Conservation (phyloP, 352 stramenopile species). For the Peronospora belbahrii region DNA sequence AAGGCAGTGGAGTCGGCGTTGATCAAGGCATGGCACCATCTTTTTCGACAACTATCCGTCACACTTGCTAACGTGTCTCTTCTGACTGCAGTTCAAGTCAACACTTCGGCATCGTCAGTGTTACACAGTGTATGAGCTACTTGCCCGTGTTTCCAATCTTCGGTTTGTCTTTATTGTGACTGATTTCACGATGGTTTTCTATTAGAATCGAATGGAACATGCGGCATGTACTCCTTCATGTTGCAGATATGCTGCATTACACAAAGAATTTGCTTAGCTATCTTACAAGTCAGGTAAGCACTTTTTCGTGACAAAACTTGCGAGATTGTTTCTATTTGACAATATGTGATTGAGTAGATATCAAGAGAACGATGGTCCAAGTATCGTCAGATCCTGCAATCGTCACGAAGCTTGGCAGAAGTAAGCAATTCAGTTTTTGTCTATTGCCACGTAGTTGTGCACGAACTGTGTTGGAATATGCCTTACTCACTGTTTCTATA, state of each 20-base stretch:
- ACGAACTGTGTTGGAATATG: neutral
- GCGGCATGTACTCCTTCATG: constrained; percentile 34
- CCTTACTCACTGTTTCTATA: neutral
- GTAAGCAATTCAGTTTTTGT: constrained; percentile 8
- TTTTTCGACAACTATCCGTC: neutral
- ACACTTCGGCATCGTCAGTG: constrained; percentile 42
- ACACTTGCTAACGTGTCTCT: constrained; percentile 2
- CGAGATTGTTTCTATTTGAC: neutral
- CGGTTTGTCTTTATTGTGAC: neutral
- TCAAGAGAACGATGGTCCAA: constrained; percentile 21
- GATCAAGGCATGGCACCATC: constrained; percentile 34
- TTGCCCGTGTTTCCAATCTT: neutral
- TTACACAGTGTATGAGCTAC: constrained; percentile 36
- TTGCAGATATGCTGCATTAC: constrained; percentile 74
- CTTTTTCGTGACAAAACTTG: neutral
- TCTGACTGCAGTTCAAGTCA: constrained; percentile 43
- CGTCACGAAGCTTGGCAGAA: constrained; percentile 22
- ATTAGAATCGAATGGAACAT: constrained; percentile 38
- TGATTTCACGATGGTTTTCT: neutral
- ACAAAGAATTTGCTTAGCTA: constrained; percentile 61
- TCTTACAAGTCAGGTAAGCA: constrained; percentile 56
- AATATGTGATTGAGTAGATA: constrained; percentile 13
- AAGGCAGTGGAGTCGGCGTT: constrained; percentile 51
- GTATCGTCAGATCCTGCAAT: constrained; percentile 10
- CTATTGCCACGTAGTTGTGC: neutral